Conservation (phyloP, 1,284 basidiomycete genomes). For the Hymenochaete sp. region DNA sequence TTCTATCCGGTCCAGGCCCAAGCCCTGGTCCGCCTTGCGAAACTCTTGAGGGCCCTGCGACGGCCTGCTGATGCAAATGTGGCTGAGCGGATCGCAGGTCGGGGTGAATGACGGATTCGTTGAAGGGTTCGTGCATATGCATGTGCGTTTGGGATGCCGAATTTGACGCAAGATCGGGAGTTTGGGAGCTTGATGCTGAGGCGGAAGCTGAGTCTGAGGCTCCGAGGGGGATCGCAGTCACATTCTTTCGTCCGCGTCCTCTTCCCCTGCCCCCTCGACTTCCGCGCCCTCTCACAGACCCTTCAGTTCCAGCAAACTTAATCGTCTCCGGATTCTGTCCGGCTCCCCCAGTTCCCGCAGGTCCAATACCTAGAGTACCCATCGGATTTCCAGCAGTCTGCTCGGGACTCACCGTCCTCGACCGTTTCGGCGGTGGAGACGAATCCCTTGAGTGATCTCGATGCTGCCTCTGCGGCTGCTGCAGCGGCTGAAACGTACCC, state of each 20-base stretch:
- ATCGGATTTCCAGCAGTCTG: background rate
- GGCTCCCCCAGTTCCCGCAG: too few species aligned
- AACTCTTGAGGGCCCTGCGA: background rate
- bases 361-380: too few species aligned
- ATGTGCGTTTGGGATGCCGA: too few species aligned
- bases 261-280: background rate
- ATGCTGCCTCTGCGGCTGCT: too few species aligned
- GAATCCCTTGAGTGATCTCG: too few species aligned
- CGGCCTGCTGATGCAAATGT: too few species aligned
- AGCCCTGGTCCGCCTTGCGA: background rate
- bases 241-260: background rate
- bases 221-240: background rate
- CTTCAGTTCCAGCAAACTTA: background rate
- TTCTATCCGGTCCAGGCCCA: background rate
- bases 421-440: background rate
- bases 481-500: too few species aligned
- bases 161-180: background rate
- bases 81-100: too few species aligned
- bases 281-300: background rate
- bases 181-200: background rate
- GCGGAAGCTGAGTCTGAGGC: conserved; percentile 4
- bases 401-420: background rate
- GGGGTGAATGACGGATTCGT: too few species aligned
- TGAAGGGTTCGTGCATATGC: too few species aligned
- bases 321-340: too few species aligned